Evolutionary conservation across 2,329 filamentous ascomycete genomes (phyloP), one percentile per base, ranked within the genome.

Genomic region (Calonectria ilicicola): DNA sequence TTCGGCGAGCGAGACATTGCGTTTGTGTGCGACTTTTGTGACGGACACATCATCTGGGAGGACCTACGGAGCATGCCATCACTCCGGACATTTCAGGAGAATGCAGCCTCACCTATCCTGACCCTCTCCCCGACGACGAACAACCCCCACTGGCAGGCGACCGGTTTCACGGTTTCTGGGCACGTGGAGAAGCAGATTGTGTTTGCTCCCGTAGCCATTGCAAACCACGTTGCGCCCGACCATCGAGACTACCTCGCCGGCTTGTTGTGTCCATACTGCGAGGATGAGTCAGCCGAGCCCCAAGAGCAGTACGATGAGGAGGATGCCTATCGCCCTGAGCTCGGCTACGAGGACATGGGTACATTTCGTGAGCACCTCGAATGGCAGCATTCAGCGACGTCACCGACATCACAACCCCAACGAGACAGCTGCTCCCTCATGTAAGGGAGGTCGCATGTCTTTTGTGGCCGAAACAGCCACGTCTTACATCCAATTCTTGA

Each of bases 21-120:
- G 9, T 91, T 91, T 76, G 84, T 90, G 9, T 92, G 90, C 82
- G 89, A 92, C 81, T 91, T 88, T 78, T 91, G 90, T 82, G 89
- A 91, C 78, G 90, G 90, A 2, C 89, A 89, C 77, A 82, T 91
- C 27, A 82, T 91, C 26, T 91, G 90, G 90, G 85, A 89, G 70
- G 88, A 92, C 77, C 76, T 91, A 38, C 84, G 86, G 74, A 83
- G 82, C 62, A 88, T 91, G 82, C 89, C 90, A 7, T 87, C 87
- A 2, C 81, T 83, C 67, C 82, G 88, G 42, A 79, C 82, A 10
- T 80, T 81, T 29, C 81, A 81, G 66, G 80, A 79, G 65, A 77
- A 77, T 29, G 77, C 73, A 12, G 70, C 74, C 15, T 72, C 76
- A 14, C 69, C 80, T 21, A 72, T 77, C n/a, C 44, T 76, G 17